Evolutionary conservation across 768 basidiomycete species (phyloP).

Genomic region (Amanita rubescens): DNA sequence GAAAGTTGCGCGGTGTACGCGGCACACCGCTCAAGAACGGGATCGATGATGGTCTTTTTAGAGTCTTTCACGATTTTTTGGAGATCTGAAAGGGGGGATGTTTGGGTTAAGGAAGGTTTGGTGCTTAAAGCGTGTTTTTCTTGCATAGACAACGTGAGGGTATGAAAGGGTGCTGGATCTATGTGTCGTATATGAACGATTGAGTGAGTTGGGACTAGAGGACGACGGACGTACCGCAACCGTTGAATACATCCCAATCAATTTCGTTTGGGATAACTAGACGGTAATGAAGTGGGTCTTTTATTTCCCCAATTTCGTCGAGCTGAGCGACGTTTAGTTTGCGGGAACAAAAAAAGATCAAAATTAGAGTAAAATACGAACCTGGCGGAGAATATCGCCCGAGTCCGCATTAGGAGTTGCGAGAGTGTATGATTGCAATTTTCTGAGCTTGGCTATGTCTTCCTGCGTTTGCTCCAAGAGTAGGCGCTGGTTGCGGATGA

Average conservation of each 20-base stretch:
- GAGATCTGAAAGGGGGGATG: constrained; percentile 42
- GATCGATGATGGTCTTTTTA: constrained; percentile 43
- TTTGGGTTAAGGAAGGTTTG: constrained; percentile 32
- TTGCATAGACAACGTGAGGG: constrained; percentile 33
- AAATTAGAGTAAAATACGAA: background rate
- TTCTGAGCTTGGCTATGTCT: constrained; percentile 52
- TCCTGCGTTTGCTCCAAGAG: constrained; percentile 52
- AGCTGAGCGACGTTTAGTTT: constrained; percentile 16
- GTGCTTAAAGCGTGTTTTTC: constrained; percentile 28
- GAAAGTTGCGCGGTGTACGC: constrained; percentile 10
- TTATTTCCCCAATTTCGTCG: constrained; percentile 31
- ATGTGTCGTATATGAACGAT: background rate
- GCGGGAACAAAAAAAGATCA: too few relatives aligned
- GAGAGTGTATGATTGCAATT: constrained; percentile 33
- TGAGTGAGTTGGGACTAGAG: background rate
- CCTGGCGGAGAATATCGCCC: constrained; percentile 23
- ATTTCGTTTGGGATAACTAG: constrained; percentile 40
- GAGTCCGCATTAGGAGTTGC: constrained; percentile 16
- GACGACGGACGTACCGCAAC: constrained; percentile 37
- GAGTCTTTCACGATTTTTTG: constrained; percentile 52
- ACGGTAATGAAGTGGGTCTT: constrained; percentile 36
- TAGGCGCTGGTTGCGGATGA: constrained; percentile 52
- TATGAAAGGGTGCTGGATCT: constrained; percentile 52
- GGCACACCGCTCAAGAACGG: constrained; percentile 30
- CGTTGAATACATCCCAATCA: constrained; percentile 56